Percentiles rank a stretch among this genome's conserved stretches.
These are phyloP conservation scores for Arthroderma sp. DNA, from an alignment of 2,329 filamentous ascomycete species.

Conservation along the genomic window DNA sequence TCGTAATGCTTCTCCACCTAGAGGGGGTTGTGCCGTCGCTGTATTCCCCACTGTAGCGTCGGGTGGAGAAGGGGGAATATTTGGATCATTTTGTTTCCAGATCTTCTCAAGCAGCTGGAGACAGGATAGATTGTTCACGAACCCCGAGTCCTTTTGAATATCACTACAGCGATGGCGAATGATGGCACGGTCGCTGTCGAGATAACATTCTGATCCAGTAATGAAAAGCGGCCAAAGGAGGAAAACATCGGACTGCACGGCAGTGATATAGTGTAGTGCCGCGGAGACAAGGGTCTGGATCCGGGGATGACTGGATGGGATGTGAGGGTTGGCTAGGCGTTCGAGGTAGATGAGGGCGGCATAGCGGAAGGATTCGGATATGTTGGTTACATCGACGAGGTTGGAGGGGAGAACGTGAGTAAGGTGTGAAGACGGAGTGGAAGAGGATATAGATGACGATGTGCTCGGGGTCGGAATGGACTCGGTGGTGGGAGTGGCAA, in stretches of 20 bases:
- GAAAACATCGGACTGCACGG: slow-evolving; percentile 74
- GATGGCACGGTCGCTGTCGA: slow-evolving; percentile 62
- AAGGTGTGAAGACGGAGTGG: slow-evolving; percentile 13
- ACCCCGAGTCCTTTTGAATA: slow-evolving; percentile 78
- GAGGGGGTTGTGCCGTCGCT: neutral
- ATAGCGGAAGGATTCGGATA: slow-evolving; percentile 83
- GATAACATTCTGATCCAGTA: slow-evolving; percentile 76
- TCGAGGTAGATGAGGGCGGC: slow-evolving; percentile 81
- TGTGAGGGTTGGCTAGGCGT: slow-evolving; percentile 63
- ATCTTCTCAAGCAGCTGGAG: slow-evolving; percentile 75
- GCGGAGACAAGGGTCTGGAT: slow-evolving; percentile 75
- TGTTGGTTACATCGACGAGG: slow-evolving; percentile 60
- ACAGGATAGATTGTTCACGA: slow-evolving; percentile 83
- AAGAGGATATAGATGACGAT: slow-evolving; percentile 6
- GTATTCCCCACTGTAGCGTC: neutral
- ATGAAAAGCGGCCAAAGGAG: slow-evolving; percentile 89
- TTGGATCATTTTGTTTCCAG: slow-evolving; percentile 43
- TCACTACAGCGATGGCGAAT: slow-evolving; percentile 70
- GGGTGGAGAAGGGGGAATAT: neutral
- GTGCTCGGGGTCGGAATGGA: neutral
- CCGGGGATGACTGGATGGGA: slow-evolving; percentile 59
- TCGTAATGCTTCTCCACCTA: slow-evolving; percentile 14
- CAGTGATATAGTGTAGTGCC: slow-evolving; percentile 70
- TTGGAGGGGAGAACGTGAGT: slow-evolving; percentile 42
- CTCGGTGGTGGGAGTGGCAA: slow-evolving; percentile 14